phyloP scores from a whole-genome alignment of 2,329 filamentous ascomycete species.

The Pseudocercospora macadamiae region DNA sequence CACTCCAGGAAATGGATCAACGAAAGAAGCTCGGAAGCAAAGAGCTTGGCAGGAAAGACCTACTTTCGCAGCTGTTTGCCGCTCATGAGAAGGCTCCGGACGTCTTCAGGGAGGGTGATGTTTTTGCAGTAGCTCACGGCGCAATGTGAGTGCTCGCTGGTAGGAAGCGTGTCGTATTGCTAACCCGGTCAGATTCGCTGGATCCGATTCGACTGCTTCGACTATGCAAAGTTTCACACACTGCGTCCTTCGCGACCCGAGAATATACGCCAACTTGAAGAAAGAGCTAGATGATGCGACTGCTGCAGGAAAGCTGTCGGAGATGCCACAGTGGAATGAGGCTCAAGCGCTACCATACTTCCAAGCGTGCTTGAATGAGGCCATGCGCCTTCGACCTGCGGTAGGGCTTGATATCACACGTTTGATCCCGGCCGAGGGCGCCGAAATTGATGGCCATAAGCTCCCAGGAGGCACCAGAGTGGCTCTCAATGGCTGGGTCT shows the following conservation, averaged over 20 bases:
- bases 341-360: constrained; percentile 57
- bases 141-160: constrained; percentile 55
- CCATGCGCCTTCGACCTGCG: constrained; percentile 59
- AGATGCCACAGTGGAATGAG: constrained; percentile 41
- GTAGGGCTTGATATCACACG: constrained; percentile 60
- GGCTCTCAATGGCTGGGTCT: constrained; percentile 59
- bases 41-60: constrained; percentile 53
- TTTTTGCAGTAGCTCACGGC: constrained; percentile 61
- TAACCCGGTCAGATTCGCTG: constrained; percentile 47
- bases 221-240: constrained; percentile 63
- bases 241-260: constrained; percentile 51
- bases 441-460: constrained; percentile 54
- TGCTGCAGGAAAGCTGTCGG: constrained; percentile 27
- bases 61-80: constrained; percentile 56
- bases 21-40: constrained; percentile 53
- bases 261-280: constrained; percentile 53
- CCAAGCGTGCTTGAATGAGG: constrained; percentile 61
- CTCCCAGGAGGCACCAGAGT: constrained; percentile 58
- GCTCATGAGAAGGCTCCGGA: constrained; percentile 56
- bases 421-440: constrained; percentile 55
- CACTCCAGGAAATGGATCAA: constrained; percentile 52
- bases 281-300: constrained; percentile 40
- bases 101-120: constrained; percentile 55
- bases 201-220: constrained; percentile 63
- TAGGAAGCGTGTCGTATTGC: background rate